Evolutionary conservation across 164 flowering plant genomes (phyloP).

Genomic region (Stephania yunnanensis): DNA sequence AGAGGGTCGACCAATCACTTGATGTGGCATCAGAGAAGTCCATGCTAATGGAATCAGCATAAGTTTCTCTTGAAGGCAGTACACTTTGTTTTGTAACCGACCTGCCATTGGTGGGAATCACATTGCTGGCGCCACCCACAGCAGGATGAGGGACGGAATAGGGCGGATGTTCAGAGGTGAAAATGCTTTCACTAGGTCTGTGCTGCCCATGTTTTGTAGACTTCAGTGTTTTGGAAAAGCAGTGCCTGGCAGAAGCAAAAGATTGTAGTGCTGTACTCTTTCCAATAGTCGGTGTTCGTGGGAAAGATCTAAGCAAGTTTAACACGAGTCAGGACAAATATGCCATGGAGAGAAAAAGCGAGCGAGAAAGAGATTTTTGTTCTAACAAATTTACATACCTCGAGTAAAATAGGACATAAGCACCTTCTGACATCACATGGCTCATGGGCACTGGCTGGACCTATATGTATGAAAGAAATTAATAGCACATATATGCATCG

Average conservation of each 20-base stretch:
- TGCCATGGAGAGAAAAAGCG: background rate
- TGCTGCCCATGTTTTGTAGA: slow-evolving; percentile 26
- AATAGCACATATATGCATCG: background rate
- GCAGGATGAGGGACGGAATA: slow-evolving; percentile 14
- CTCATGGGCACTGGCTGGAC: slow-evolving; percentile 61
- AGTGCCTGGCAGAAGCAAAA: slow-evolving; percentile 23
- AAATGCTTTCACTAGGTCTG: slow-evolving; percentile 13
- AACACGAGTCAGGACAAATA: slow-evolving; percentile 5
- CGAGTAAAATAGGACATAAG: slow-evolving; percentile 76
- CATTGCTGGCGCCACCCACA: background rate
- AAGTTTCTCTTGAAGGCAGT: slow-evolving; percentile 24
- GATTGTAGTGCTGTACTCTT: slow-evolving; percentile 25
- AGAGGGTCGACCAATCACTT: slow-evolving; percentile 71
- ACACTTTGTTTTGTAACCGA: slow-evolving; percentile 18
- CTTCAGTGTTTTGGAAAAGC: slow-evolving; percentile 25
- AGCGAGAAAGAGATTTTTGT: background rate
- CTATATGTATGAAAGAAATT: slow-evolving; percentile 28
- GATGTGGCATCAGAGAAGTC: slow-evolving; percentile 69
- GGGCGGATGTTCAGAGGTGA: slow-evolving; percentile 14
- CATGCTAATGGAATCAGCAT: slow-evolving; percentile 20
- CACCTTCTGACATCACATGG: slow-evolving; percentile 90
- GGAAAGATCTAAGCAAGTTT: slow-evolving; percentile 42
- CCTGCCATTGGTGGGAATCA: slow-evolving; percentile 7
- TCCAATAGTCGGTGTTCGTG: slow-evolving; percentile 48
- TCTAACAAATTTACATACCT: slow-evolving; percentile 35